Conservation (phyloP, 371 early-diverging fungal species). For the Amoeboaphelidium protococcarum region DNA sequence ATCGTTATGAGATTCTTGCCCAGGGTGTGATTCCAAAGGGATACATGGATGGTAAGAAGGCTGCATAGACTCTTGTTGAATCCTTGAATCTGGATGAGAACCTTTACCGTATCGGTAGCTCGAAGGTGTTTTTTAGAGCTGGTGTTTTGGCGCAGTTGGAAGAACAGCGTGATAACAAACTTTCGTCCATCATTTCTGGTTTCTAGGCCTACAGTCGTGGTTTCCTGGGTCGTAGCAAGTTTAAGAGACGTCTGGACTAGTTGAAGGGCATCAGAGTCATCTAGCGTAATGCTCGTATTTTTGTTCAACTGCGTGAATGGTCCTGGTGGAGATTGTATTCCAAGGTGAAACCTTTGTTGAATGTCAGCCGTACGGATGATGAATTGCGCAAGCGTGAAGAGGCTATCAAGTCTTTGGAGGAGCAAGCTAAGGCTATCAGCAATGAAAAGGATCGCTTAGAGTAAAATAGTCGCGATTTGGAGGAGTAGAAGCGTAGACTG, state of each 20-base stretch:
- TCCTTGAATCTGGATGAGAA: slow-evolving; percentile 35
- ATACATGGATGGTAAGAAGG: slow-evolving; percentile 62
- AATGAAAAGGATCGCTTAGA: slow-evolving; percentile 12
- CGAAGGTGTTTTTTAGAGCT: slow-evolving; percentile 95
- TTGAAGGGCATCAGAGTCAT: slow-evolving; percentile 63
- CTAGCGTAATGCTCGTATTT: slow-evolving; percentile 67
- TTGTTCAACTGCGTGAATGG: slow-evolving; percentile 68
- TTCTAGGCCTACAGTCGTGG: slow-evolving; percentile 77
- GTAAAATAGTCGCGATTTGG: slow-evolving; percentile 19
- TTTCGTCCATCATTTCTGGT: slow-evolving; percentile 46
- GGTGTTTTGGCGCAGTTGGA: slow-evolving; percentile 94
- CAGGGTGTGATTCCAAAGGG: slow-evolving; percentile 46
- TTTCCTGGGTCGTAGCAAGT: slow-evolving; percentile 39
- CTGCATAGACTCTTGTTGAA: slow-evolving; percentile 45
- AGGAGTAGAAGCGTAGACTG: slow-evolving; percentile 28
- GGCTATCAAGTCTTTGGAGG: not conserved
- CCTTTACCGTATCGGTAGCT: slow-evolving; percentile 72
- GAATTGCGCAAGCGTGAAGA: slow-evolving; percentile 36
- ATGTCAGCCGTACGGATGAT: slow-evolving; percentile 49
- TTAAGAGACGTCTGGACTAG: slow-evolving; percentile 39
- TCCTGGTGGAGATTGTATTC: slow-evolving; percentile 89
- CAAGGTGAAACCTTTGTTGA: slow-evolving; percentile 88
- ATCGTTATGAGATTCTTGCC: slow-evolving; percentile 76
- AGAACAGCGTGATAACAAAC: slow-evolving; percentile 60
- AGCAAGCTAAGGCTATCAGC: slow-evolving; percentile 16